phyloP scores from a whole-genome alignment of 768 basidiomycete genomes.

The Gloeopeniophorella convolvens region DNA sequence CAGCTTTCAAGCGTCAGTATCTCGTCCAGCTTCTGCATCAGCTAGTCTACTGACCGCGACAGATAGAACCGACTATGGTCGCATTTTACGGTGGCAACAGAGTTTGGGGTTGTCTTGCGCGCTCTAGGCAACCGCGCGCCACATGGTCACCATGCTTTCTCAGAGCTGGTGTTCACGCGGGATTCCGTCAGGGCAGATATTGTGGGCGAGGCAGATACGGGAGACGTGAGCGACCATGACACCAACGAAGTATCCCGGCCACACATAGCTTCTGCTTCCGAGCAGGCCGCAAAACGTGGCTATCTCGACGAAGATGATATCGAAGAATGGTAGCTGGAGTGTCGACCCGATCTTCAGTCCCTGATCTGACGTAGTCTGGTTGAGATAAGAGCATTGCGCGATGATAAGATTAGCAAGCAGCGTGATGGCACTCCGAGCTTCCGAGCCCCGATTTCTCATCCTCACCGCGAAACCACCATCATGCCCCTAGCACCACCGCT shows the following conservation, averaged over 20 bases:
- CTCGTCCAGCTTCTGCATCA: neutral
- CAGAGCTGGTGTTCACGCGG: conserved; percentile 14
- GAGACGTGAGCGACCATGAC: neutral
- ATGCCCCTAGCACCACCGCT: conserved; percentile 80
- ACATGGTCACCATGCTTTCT: conserved; percentile 12
- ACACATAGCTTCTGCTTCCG: neutral
- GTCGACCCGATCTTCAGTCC: neutral
- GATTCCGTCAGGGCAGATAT: conserved; percentile 1
- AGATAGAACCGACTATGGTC: conserved; percentile 12
- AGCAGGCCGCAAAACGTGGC: neutral
- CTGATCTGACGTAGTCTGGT: no score
- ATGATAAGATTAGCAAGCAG: neutral
- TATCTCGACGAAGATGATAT: conserved; percentile 20
- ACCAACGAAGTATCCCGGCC: neutral
- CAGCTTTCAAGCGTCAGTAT: conserved; percentile 44
- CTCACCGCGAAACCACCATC: conserved; percentile 1
- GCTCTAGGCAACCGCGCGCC: conserved; percentile 1
- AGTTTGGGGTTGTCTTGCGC: conserved; percentile 14
- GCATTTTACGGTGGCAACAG: conserved; percentile 5
- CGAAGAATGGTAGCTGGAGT: conserved; percentile 10
- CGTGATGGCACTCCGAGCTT: neutral
- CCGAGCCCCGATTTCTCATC: neutral
- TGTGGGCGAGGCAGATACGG: conserved; percentile 7
- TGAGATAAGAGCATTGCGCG: no score
- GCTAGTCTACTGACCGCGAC: neutral